phyloP scores from a whole-genome alignment of 768 basidiomycete species.

The Lepiota brunneoincarnata region DNA sequence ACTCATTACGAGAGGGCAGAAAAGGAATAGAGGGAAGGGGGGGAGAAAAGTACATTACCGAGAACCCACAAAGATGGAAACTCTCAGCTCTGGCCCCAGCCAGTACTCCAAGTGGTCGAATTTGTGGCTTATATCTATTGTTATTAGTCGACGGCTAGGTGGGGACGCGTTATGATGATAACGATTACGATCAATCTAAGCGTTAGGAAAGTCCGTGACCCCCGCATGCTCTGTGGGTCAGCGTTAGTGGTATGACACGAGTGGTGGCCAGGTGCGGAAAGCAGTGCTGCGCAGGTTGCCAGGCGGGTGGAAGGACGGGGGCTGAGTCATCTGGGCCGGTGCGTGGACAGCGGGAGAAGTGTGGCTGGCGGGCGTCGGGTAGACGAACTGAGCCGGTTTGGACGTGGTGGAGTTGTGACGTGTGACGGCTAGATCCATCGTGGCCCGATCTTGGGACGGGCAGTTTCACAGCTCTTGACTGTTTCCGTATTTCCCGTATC shows the following conservation, averaged over 20 bases:
- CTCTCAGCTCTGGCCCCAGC: background rate
- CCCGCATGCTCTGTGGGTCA: too few species aligned
- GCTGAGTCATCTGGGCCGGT: constrained; percentile 1
- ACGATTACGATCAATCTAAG: background rate
- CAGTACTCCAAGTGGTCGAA: background rate
- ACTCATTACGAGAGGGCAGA: too few species aligned
- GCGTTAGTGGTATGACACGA: too few species aligned
- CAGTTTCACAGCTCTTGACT: constrained; percentile 18
- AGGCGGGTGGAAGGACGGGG: too few species aligned
- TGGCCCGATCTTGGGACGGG: constrained; percentile 8
- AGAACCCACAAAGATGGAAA: background rate
- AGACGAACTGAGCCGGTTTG: constrained; percentile 11
- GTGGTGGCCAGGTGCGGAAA: too few species aligned
- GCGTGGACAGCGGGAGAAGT: constrained; percentile 11
- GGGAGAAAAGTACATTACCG: background rate
- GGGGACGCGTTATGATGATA: constrained; percentile 3
- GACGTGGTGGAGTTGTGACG: background rate
- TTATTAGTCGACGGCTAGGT: constrained; percentile 5
- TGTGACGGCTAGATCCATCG: constrained; percentile 15
- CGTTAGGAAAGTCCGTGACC: too few species aligned
- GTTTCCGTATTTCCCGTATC: constrained; percentile 31
- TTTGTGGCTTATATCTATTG: background rate
- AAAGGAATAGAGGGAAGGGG: background rate
- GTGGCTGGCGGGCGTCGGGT: constrained; percentile 13
- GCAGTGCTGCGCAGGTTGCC: background rate